A percentile compares a stretch with the other conserved stretches of the same genome.
Evolutionary conservation across 1,284 basidiomycete species (phyloP).

Genomic region (Hypsizygus ulmarius): DNA sequence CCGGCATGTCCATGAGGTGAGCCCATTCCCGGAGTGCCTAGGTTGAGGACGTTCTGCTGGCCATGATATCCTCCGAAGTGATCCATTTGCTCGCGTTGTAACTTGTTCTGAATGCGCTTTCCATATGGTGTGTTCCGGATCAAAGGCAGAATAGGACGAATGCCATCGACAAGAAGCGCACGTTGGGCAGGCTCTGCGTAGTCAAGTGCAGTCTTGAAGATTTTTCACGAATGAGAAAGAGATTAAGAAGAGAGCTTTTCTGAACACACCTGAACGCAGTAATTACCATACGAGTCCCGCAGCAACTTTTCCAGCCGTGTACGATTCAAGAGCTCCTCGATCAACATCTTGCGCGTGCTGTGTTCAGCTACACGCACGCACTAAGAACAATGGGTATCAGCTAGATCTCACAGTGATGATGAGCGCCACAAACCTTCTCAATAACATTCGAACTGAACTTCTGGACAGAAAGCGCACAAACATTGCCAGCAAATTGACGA

Average conservation of each 20-base stretch:
- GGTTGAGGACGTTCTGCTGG: constrained; percentile 58
- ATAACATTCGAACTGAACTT: constrained; percentile 98
- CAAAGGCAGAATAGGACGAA: constrained; percentile 92
- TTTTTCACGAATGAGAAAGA: constrained; percentile 8
- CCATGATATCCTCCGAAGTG: constrained; percentile 58
- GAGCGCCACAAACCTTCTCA: constrained; percentile 62
- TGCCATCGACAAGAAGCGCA: constrained; percentile 85
- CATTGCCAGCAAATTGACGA: constrained; percentile 96
- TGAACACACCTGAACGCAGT: constrained; percentile 79
- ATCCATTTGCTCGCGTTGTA: constrained; percentile 88
- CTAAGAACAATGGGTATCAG: too few species aligned
- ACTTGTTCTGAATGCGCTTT: constrained; percentile 96
- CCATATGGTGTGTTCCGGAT: constrained; percentile 98
- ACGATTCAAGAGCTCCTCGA: constrained; percentile 94
- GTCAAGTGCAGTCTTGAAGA: constrained; percentile 84
- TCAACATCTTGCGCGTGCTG: constrained; percentile 89
- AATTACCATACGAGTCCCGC: constrained; percentile 93
- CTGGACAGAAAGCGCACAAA: constrained; percentile 96
- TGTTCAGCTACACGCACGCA: constrained; percentile 98
- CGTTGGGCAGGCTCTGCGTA: constrained; percentile 92
- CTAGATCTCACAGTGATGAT: too few species aligned
- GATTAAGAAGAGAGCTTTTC: constrained; percentile 1
- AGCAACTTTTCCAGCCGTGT: constrained; percentile 94
- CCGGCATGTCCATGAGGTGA: constrained; percentile 30
- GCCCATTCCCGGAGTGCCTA: constrained; percentile 56